Base-by-base conservation (phyloP, 768 basidiomycete genomes). In the Vishniacozyma victoriae region DNA sequence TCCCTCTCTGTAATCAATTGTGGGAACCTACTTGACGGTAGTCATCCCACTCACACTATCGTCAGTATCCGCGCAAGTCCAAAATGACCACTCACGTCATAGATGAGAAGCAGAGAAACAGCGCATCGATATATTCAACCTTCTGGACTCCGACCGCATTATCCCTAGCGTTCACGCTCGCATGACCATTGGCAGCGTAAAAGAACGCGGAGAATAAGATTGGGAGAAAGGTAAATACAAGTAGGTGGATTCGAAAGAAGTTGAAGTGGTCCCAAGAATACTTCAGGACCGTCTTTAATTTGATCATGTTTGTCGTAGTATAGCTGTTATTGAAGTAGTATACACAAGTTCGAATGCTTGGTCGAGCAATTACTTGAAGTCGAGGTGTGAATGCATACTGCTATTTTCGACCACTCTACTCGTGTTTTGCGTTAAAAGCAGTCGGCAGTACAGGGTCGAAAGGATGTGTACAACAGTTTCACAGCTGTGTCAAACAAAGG, bases 81-180 rank as follows among this genome's bases (percentile, higher is more conserved):
- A 9, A 15, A 25, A 26, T 1, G 6, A 35, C 19, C 31, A 59
- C 64, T 49, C 59, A 67, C 62, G 62, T 59, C 62, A 67, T 67
- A 23, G 62, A 62, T 2, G 62, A 64, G 29, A 53, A 67, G 40
- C 59, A 59, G 13, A 64, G 19, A 35, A 67, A 67, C 26, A 67
- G 33, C n/a, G 47, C 44, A 35, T 67, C 62, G 5, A 67, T 45
- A 42, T 53, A 67, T 5, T 26, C 35, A 15, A 59, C 54, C 29
- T 44, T 46, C 26, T 55, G 52, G 24, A 41, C 37, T 3, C 63
- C 63, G 1, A 37, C 35, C 3, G 35, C 16, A 19, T 48, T 37
- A 19, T 46, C 43, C 16, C 53, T 52, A 11, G 56, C 59, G 40
- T 63, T 59, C 5, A 55, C 59, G 3, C 23, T 16, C 1, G 62